Evolutionary conservation across 129 eudicot species (phyloP), one percentile per base, ranked within the genome.

Genomic region (Saussurea involucrata): DNA sequence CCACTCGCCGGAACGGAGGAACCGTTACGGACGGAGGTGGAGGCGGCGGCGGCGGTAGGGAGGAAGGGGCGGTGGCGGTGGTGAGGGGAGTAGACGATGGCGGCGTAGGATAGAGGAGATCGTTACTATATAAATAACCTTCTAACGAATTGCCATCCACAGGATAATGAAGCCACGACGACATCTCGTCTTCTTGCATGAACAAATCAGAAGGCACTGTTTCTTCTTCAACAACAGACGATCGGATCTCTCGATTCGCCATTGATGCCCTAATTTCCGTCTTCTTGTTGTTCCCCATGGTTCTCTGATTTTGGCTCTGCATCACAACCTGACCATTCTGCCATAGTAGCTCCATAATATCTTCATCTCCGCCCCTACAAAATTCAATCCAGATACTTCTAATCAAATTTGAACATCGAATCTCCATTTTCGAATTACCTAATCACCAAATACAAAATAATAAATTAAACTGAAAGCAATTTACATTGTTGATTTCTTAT

Each of bases 331-430:
- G 88, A 0, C 94, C 96, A 81, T 90, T 85, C 33, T 87, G 89
- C 96, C 98, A 93, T 32, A 86, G 68, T 17, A 88, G 82, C 87
- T 90, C 95, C 85, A 85, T 84, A 9, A 92, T 68, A 63, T 82
- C 94, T 73, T 85, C 87, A 22, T 88, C 89, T 49, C 63, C 84
- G 10, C 77, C 80, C 82, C 76, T 80, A 25, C 33, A 69, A 57
- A 31, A 74, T 55, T 68, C 36, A 53, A 61, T 29, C 20, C 72
- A 78, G 7, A 20, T 63, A 22, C 42, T 18, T 74, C 12, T 22
- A 68, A 46, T 27, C 21, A n/a, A 53, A 7, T 18, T 24, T 57
- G 27, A 31, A 31, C 32, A 5, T 8, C 5, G 9, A 32, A 73
- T 9, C 69, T 21, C 24, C 22, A 2, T 20, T 33, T 74, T 12